These are phyloP conservation scores for Sarcomyxa edulis DNA, from an alignment of 768 basidiomycete species.

Conservation along the genomic window DNA sequence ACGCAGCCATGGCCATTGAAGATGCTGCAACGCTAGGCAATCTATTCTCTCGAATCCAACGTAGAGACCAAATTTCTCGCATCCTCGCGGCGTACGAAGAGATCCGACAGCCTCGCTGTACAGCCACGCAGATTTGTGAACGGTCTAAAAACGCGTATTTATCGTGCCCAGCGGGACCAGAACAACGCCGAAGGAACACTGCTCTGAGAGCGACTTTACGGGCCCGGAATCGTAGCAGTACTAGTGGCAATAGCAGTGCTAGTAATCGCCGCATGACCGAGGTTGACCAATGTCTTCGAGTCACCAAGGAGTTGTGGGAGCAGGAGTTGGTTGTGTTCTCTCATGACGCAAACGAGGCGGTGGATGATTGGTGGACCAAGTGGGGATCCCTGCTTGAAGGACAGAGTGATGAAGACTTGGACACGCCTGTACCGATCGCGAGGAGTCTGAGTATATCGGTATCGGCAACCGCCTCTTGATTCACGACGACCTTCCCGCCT, in stretches of 20 bases:
- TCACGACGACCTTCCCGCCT: no score
- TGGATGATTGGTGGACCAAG: constrained; percentile 62
- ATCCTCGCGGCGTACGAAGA: constrained; percentile 55
- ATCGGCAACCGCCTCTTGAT: no score
- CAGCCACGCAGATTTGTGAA: constrained; percentile 40
- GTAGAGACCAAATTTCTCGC: constrained; percentile 40
- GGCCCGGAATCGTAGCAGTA: no score
- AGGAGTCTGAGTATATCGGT: no score
- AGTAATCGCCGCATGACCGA: no score
- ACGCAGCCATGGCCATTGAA: constrained; percentile 49
- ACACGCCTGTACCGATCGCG: no score
- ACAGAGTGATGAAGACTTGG: constrained; percentile 16
- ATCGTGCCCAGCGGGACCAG: constrained; percentile 35
- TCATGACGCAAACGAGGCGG: constrained; percentile 50
- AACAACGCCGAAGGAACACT: constrained; percentile 39
- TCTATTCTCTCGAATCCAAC: constrained; percentile 50
- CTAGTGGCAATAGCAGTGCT: no score
- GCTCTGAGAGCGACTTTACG: constrained; percentile 30
- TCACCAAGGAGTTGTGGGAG: constrained; percentile 49
- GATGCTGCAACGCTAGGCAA: constrained; percentile 56
- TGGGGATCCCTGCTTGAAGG: constrained; percentile 31
- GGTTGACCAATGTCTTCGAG: constrained; percentile 41
- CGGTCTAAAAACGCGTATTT: constrained; percentile 39
- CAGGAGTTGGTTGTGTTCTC: constrained; percentile 42
- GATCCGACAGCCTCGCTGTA: constrained; percentile 46